Evolutionary conservation across 106 monocot genomes (phyloP).

Genomic region (Dioscorea dumetorum): DNA sequence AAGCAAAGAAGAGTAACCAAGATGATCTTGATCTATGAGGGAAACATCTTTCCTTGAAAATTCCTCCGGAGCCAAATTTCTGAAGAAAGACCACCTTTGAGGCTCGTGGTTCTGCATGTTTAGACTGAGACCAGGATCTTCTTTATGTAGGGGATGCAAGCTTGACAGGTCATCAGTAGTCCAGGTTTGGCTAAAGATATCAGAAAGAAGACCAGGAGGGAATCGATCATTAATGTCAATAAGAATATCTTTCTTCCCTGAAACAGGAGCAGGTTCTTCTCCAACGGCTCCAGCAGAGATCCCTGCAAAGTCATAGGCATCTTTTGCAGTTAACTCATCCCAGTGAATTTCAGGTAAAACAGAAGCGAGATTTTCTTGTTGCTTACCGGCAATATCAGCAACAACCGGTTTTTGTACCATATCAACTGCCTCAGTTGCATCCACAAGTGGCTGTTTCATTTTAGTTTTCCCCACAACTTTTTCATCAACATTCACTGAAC

Average conservation of each 20-base stretch:
- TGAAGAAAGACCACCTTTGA: slow-evolving; percentile 83
- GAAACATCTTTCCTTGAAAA: slow-evolving; percentile 78
- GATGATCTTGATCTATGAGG: slow-evolving; percentile 80
- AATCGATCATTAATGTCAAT: slow-evolving; percentile 76
- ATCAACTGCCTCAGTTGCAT: slow-evolving; percentile 12
- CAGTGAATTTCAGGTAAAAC: slow-evolving; percentile 24
- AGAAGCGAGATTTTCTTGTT: slow-evolving; percentile 25
- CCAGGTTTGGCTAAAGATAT: slow-evolving; percentile 68
- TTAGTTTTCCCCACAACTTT: slow-evolving; percentile 13
- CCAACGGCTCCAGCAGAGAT: slow-evolving; percentile 18
- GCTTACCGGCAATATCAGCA: slow-evolving; percentile 17
- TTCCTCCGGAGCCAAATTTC: slow-evolving; percentile 82
- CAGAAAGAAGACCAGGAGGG: slow-evolving; percentile 74
- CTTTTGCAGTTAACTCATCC: slow-evolving; percentile 19
- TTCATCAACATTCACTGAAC: slow-evolving; percentile 12
- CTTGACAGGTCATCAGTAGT: slow-evolving; percentile 39
- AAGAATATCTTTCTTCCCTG: slow-evolving; percentile 31
- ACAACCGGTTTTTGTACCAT: background rate
- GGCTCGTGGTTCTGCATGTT: slow-evolving; percentile 82
- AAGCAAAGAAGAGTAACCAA: slow-evolving; percentile 28
- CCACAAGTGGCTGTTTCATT: slow-evolving; percentile 7
- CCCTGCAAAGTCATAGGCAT: slow-evolving; percentile 11
- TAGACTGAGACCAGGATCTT: slow-evolving; percentile 67
- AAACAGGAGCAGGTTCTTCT: slow-evolving; percentile 20
- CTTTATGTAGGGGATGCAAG: slow-evolving; percentile 23